Evolutionary conservation across 2,329 filamentous ascomycete species (phyloP).

Genomic region (Graphiopsis chlorocephala): DNA sequence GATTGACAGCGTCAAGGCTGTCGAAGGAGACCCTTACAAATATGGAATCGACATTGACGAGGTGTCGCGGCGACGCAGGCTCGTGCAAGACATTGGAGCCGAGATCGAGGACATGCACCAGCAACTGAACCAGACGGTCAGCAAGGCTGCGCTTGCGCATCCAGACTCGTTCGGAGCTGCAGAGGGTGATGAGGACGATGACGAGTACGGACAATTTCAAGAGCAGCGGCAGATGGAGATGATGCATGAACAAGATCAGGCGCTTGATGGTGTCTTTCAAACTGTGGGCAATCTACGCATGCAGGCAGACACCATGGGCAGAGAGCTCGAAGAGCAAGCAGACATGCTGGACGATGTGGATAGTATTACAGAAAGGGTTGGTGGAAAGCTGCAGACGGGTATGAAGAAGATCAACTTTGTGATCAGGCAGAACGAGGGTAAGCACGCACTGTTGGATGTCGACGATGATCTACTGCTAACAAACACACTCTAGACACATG

Average conservation of each 20-base stretch:
- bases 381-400: slow-evolving; percentile 78
- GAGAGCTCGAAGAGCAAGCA: slow-evolving; percentile 91
- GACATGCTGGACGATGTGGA: slow-evolving; percentile 87
- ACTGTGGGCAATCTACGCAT: slow-evolving; percentile 87
- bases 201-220: slow-evolving; percentile 69
- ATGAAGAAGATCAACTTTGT: slow-evolving; percentile 83
- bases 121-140: slow-evolving; percentile 66
- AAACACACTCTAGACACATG: slow-evolving; percentile 51
- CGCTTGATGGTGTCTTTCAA: slow-evolving; percentile 86
- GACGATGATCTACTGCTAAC: slow-evolving; percentile 18
- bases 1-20: slow-evolving; percentile 77
- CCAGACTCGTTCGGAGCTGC: slow-evolving; percentile 52
- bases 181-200: slow-evolving; percentile 38
- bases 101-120: slow-evolving; percentile 88
- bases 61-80: slow-evolving; percentile 71
- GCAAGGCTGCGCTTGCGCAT: slow-evolving; percentile 56
- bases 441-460: slow-evolving; percentile 35
- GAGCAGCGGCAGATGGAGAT: slow-evolving; percentile 87
- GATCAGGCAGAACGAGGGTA: slow-evolving; percentile 86
- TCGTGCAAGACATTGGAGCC: slow-evolving; percentile 84
- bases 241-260: slow-evolving; percentile 91
- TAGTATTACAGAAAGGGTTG: slow-evolving; percentile 78
- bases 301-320: slow-evolving; percentile 93
- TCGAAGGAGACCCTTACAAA: slow-evolving; percentile 81
- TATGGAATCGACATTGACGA: slow-evolving; percentile 85